A percentile compares a stretch with the other conserved stretches of the same genome.
Evolutionary conservation across 192 early-diverging fungal genomes (phyloP).

Genomic region (Spizellomyces punctatus): DNA sequence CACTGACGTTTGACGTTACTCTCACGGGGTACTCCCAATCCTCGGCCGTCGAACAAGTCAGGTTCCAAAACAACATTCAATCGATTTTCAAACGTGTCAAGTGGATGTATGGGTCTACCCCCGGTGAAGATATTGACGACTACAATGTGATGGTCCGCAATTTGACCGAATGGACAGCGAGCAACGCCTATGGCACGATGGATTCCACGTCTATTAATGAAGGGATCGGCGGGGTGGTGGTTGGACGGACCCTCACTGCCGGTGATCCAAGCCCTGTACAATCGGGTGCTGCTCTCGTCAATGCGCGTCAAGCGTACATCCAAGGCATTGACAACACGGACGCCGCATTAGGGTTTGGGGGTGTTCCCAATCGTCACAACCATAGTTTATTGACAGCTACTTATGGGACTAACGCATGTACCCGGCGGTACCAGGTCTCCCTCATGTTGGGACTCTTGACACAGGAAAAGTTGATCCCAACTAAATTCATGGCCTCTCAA

Average conservation of each 20-base stretch:
- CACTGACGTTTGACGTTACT: not conserved
- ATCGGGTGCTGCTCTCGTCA: too few relatives aligned
- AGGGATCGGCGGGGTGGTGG: not conserved
- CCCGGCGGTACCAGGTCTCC: not conserved
- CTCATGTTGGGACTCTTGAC: not conserved
- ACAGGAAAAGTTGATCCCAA: not conserved
- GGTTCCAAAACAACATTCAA: constrained; percentile 7
- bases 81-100: not conserved
- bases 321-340: not conserved
- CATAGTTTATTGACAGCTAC: not conserved
- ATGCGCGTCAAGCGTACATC: too few relatives aligned
- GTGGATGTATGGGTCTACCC: not conserved
- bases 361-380: not conserved
- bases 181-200: not conserved
- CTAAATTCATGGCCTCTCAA: constrained; percentile 10
- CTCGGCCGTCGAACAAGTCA: too few relatives aligned
- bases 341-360: not conserved
- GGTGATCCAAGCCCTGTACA: not conserved
- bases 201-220: not conserved
- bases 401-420: not conserved
- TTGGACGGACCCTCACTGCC: not conserved
- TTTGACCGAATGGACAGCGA: constrained; percentile 1
- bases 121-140: not conserved
- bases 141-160: not conserved
- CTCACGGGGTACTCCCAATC: not conserved